Base-by-base conservation (phyloP, 1,139 yeast species). In the Protomyces inundatus region DNA sequence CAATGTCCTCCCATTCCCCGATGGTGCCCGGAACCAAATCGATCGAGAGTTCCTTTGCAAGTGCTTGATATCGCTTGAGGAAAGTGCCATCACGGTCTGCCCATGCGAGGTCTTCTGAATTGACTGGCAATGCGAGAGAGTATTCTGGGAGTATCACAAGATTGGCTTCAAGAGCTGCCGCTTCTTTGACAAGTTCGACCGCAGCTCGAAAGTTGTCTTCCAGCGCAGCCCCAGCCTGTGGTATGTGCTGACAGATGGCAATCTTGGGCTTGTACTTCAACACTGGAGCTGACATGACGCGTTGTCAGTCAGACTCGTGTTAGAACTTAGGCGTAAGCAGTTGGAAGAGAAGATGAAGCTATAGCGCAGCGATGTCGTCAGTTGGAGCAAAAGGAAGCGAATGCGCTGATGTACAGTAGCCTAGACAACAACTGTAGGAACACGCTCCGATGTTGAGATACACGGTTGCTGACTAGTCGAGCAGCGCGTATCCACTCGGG, bases 81-180 rank as follows among this genome's bases (percentile, higher is more conserved):
- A 23, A 54, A 23, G 45, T 16, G 54, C 40, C 42, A 23, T 53
- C 54, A 42, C 23, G 35, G 50, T 54, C 64, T 10, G 64, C 64
- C 58, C 58, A 54, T 6, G 34, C 58, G 10, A 36, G n/a, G 50
- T 54, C 53, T 32, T 54, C 42, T 37, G 40, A 45, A n/a, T 54
- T 40, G 37, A 33, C 37, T 37, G 64, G 64, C 3, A 60, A 34
- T 14, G 64, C 58, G 9, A 60, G 54, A 6, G 58, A 35, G 39
- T 54, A 91, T 77, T 93, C 98, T 5, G 95, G 95, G 61, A 87
- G 77, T 73, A 88, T 86, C n/a, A 87, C 81, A 40, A 78, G 71
- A 66, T 78, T 71, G 51, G 81, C 81, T 1, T 81, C 81, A 36
- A 73, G 71, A 34, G 71, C 51, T 5, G 79, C 81, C 0, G 91